These are phyloP conservation scores for Musa itinerans DNA, from an alignment of 176 grass and related monocot species.

Conservation along the genomic window DNA sequence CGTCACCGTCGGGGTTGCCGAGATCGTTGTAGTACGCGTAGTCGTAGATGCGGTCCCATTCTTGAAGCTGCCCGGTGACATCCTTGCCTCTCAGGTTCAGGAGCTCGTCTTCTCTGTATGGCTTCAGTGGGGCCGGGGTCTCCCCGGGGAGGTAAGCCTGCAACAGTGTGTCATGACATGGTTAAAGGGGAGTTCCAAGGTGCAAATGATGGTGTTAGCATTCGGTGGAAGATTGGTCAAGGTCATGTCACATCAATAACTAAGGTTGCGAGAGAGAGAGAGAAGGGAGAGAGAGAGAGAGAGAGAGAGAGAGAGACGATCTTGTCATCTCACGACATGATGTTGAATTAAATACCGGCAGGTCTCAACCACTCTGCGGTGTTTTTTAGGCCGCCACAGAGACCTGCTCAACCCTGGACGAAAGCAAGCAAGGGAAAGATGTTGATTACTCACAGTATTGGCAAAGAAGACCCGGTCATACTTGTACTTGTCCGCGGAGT, in stretches of 20 bases:
- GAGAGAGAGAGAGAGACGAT: no score
- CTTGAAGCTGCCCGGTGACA: slow-evolving; percentile 8
- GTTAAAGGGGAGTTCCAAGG: no score
- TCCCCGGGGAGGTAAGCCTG: slow-evolving; percentile 27
- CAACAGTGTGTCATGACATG: neutral
- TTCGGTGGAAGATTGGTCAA: no score
- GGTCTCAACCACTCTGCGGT: no score
- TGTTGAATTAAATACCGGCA: no score
- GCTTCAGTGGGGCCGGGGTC: slow-evolving; percentile 21
- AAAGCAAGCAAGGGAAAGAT: neutral
- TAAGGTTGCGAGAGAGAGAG: no score
- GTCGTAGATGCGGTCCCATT: slow-evolving; percentile 35
- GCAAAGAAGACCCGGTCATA: neutral
- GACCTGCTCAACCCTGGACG: no score
- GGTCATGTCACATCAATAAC: no score
- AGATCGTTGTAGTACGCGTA: slow-evolving; percentile 48
- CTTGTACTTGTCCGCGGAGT: neutral
- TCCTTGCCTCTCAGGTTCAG: slow-evolving; percentile 25
- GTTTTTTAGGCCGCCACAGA: no score
- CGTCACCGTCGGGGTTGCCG: slow-evolving; percentile 20
- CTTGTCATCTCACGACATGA: no score
- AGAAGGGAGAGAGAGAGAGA: no score
- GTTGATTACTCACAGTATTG: neutral
- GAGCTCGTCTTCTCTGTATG: slow-evolving; percentile 46
- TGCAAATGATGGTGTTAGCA: no score